phyloP scores from a whole-genome alignment of 1,139 yeast genomes.

The Pichia norvegensis region DNA sequence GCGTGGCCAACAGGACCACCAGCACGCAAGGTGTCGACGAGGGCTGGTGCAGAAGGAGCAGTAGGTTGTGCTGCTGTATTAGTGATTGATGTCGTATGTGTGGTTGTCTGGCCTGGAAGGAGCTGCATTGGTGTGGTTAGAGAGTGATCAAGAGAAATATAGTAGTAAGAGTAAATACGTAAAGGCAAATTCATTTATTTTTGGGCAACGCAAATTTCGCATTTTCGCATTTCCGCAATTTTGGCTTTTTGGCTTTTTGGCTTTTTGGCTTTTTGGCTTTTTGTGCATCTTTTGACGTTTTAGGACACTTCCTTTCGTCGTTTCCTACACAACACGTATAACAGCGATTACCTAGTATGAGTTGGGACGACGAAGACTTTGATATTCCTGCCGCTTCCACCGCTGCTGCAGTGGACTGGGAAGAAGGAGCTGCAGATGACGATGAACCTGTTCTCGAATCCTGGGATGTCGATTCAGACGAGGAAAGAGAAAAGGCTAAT shows the following conservation, averaged over 20 bases:
- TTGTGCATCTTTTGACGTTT: background rate
- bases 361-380: conserved; percentile 77
- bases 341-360: background rate
- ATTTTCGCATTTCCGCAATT: background rate
- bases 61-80: conserved; percentile 26
- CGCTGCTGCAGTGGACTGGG: conserved; percentile 58
- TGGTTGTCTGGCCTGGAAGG: background rate
- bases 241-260: conserved; percentile 12
- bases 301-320: too few species aligned
- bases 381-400: conserved; percentile 51
- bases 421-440: conserved; percentile 53
- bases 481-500: conserved; percentile 42
- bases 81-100: background rate
- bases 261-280: too few species aligned
- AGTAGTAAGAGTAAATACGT: background rate
- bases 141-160: too few species aligned
- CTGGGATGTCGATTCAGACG: conserved; percentile 76
- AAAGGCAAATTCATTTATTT: too few species aligned
- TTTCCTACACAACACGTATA: background rate
- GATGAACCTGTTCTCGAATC: conserved; percentile 73
- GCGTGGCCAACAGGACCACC: conserved; percentile 58
- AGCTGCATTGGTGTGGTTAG: background rate
- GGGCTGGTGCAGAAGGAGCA: conserved; percentile 55
- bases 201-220: too few species aligned
- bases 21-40: conserved; percentile 51